A percentile compares a stretch with the other conserved stretches of the same genome.
These are phyloP conservation scores for Podospora australis DNA, from an alignment of 495 filamentous ascomycete genomes.

Conservation along the genomic window DNA sequence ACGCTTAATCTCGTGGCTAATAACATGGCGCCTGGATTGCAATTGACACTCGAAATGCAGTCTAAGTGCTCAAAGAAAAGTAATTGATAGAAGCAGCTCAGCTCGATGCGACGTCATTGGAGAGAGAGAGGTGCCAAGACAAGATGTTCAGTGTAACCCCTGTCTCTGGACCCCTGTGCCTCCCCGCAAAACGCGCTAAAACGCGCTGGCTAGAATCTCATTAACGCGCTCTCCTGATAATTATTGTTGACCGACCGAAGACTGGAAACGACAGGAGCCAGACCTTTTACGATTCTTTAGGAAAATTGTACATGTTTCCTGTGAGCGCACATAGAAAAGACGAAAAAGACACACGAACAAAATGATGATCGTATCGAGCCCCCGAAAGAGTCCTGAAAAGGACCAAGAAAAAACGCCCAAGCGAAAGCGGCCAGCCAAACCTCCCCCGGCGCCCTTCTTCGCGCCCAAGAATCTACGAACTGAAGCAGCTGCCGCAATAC, in stretches of 20 bases:
- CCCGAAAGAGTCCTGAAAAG: constrained; percentile 21
- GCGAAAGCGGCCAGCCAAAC: constrained; percentile 19
- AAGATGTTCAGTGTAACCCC: not conserved
- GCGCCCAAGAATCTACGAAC: constrained; percentile 31
- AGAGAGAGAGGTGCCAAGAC: no score
- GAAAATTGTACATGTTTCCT: no score
- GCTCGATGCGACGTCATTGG: not conserved
- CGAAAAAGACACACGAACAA: constrained; percentile 10
- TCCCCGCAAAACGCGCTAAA: constrained; percentile 25
- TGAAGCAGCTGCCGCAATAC: constrained; percentile 46
- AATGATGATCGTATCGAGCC: constrained; percentile 26
- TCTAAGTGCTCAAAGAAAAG: no score
- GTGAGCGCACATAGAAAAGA: no score
- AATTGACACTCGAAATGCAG: no score
- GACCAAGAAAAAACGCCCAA: constrained; percentile 6
- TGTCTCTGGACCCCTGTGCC: not conserved
- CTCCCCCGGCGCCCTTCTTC: constrained; percentile 31
- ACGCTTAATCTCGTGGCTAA: constrained; percentile 15
- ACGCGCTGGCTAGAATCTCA: constrained; percentile 15
- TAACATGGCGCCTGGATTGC: no score
- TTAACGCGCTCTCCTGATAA: constrained; percentile 30
- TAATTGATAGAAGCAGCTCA: no score
- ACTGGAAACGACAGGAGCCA: not conserved
- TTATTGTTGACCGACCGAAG: not conserved
- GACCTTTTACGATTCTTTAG: no score